A percentile compares a stretch with the other conserved stretches of the same genome.
Evolutionary conservation across 345 rosid genomes (phyloP).

Genomic region (Acer campestre): DNA sequence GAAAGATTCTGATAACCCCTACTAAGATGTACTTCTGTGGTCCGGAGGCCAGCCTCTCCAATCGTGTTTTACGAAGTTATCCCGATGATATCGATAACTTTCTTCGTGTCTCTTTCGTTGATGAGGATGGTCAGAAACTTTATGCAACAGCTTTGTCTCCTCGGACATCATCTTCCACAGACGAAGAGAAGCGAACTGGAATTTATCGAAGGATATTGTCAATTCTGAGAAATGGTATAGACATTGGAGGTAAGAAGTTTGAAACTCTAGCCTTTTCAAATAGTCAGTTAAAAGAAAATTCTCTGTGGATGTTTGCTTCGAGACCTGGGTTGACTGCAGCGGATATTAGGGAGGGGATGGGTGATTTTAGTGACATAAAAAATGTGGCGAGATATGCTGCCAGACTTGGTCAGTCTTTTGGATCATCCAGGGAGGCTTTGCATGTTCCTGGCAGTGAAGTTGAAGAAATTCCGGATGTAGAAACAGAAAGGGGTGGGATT

Average conservation of each 20-base stretch:
- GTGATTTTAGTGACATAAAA: slow-evolving; percentile 37
- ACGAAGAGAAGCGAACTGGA: slow-evolving; percentile 30
- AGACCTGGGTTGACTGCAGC: slow-evolving; percentile 38
- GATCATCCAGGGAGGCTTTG: slow-evolving; percentile 52
- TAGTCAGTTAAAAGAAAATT: slow-evolving; percentile 50
- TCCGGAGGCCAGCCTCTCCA: slow-evolving; percentile 53
- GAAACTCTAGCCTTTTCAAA: slow-evolving; percentile 53
- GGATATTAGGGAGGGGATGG: slow-evolving; percentile 41
- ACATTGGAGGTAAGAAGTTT: slow-evolving; percentile 45
- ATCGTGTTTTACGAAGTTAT: slow-evolving; percentile 42
- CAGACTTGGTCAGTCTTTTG: slow-evolving; percentile 49
- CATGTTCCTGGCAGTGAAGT: slow-evolving; percentile 32
- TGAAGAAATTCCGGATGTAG: slow-evolving; percentile 37
- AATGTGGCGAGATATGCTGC: slow-evolving; percentile 56
- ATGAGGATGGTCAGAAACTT: slow-evolving; percentile 41
- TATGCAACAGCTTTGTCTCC: slow-evolving; percentile 42
- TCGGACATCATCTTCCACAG: slow-evolving; percentile 16
- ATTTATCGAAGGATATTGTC: slow-evolving; percentile 42
- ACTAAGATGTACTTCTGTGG: slow-evolving; percentile 47
- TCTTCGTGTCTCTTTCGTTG: slow-evolving; percentile 58
- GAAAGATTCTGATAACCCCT: slow-evolving; percentile 50
- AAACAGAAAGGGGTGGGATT: slow-evolving; percentile 14
- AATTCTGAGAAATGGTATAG: slow-evolving; percentile 41
- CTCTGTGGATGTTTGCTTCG: slow-evolving; percentile 60
- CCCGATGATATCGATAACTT: slow-evolving; percentile 35